Base-by-base conservation (phyloP, 371 early-diverging fungal genomes). In the Nematocida sp. region DNA sequence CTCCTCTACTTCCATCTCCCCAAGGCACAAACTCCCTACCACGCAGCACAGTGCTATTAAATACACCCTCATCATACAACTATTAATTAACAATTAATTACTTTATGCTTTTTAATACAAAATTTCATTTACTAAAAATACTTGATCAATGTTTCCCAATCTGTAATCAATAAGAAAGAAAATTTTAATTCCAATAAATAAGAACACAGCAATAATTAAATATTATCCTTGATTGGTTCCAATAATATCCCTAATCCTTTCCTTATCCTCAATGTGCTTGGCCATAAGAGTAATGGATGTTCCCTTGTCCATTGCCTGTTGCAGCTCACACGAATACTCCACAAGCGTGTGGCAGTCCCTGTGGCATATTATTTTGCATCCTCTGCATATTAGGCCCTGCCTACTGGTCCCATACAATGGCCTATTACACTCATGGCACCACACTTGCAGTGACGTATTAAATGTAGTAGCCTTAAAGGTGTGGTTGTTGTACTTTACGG, bases 361-460 rank as follows among this genome's bases (percentile, higher is more conserved):
- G 54, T 84, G 84, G 0, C 81, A 81, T 47, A 77, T 63, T 51
- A 81, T 61, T 20, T 65, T 45, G 56, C 84, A 84, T 47, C 82
- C 82, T 53, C 48, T 79, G 67, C 84, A 84, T n/a, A 71, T 53
- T 54, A 75, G 81, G 7, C 69, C 69, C 23, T 68, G 69, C 38
- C 42, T 56, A 3, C 1, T 36, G 5, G 26, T 26, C 35, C 69
- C 69, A 45, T 68, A 68, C 4, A 68, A 55, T 0, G 39, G 59
- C 48, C 69, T 42, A 40, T 68, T 68, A 30, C 69, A 68, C 39
- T 30, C 60, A 32, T 56, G 49, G 69, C 69, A 68, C 69, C 69
- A 68, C 23, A 32, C 42, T 56, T 68, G 69, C 20, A 59, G 18
- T 9, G 36, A 20, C 45, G 30, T 23, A 13, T 48, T 60, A 32